Conservation (phyloP, 2,329 filamentous ascomycete genomes). For the Penicillium digitatum region DNA sequence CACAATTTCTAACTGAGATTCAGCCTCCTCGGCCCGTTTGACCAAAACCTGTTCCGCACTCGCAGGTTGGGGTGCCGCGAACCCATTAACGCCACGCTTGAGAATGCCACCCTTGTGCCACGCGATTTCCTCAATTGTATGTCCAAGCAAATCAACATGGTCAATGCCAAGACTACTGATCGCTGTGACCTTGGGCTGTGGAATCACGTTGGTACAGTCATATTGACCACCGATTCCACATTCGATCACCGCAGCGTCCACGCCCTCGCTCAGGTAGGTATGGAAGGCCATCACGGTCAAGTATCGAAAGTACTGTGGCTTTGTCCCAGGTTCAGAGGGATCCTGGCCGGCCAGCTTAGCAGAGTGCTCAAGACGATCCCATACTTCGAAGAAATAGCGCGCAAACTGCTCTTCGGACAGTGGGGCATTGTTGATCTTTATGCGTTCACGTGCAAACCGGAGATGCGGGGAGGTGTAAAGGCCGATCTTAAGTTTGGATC, state of each 20-base stretch:
- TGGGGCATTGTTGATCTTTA: slow-evolving; percentile 70
- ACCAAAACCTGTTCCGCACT: slow-evolving; percentile 54
- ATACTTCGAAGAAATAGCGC: slow-evolving; percentile 76
- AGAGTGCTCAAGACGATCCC: slow-evolving; percentile 62
- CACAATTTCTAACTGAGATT: slow-evolving; percentile 48
- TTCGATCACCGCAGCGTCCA: slow-evolving; percentile 78
- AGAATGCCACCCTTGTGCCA: slow-evolving; percentile 93
- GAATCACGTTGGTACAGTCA: slow-evolving; percentile 84
- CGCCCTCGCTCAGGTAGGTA: slow-evolving; percentile 69
- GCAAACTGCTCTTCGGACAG: slow-evolving; percentile 67
- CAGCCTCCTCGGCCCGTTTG: slow-evolving; percentile 52
- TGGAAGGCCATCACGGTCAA: slow-evolving; percentile 86
- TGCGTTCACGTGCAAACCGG: slow-evolving; percentile 76
- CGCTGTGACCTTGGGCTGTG: slow-evolving; percentile 64
- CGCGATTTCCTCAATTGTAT: slow-evolving; percentile 74
- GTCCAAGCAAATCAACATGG: slow-evolving; percentile 74
- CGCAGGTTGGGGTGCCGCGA: slow-evolving; percentile 57
- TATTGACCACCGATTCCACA: slow-evolving; percentile 93
- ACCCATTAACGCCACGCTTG: slow-evolving; percentile 62
- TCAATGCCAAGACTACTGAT: slow-evolving; percentile 82
- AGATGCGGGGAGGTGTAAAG: slow-evolving; percentile 85
- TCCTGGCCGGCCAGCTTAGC: slow-evolving; percentile 51
- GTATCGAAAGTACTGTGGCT: slow-evolving; percentile 90
- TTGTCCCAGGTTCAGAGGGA: slow-evolving; percentile 54
- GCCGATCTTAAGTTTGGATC: slow-evolving; percentile 57